Evolutionary conservation across 139 green algal species (phyloP).

Genomic region (Medakamo hakoo): DNA sequence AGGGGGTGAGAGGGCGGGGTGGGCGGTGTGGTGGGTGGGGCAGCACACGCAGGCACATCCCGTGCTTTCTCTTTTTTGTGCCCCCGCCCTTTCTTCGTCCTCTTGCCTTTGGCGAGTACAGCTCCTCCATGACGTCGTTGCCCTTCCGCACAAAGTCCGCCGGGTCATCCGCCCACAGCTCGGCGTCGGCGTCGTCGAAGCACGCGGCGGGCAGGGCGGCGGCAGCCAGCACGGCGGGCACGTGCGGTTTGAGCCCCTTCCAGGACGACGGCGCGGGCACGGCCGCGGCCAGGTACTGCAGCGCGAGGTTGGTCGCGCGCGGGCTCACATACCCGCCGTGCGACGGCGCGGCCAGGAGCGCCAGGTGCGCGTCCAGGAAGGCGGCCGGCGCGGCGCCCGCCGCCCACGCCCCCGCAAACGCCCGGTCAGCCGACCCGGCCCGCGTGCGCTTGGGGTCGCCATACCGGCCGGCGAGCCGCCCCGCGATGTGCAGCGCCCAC

Average conservation of each 20-base stretch:
- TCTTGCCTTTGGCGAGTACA: slow-evolving; percentile 30
- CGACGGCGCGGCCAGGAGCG: slow-evolving; percentile 23
- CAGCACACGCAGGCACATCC: too few relatives aligned
- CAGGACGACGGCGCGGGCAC: slow-evolving; percentile 25
- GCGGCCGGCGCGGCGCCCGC: slow-evolving; percentile 27
- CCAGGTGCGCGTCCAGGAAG: slow-evolving; percentile 63
- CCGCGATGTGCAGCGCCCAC: slow-evolving; percentile 80
- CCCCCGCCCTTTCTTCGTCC: too few relatives aligned
- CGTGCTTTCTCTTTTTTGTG: too few relatives aligned
- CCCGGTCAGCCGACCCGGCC: slow-evolving; percentile 23
- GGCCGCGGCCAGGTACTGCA: slow-evolving; percentile 52
- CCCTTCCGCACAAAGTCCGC: slow-evolving; percentile 94
- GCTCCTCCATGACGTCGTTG: slow-evolving; percentile 37
- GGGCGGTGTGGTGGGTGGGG: not conserved
- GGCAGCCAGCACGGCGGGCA: slow-evolving; percentile 6
- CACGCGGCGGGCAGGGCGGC: slow-evolving; percentile 18
- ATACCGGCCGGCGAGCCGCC: slow-evolving; percentile 57
- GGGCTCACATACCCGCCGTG: slow-evolving; percentile 42
- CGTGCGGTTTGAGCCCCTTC: slow-evolving; percentile 60
- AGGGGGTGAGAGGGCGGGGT: not conserved
- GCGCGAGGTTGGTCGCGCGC: slow-evolving; percentile 57
- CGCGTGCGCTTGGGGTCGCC: slow-evolving; percentile 34
- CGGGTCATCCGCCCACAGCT: slow-evolving; percentile 88
- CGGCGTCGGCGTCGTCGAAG: slow-evolving; percentile 72
- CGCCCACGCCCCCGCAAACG: slow-evolving; percentile 50